phyloP scores from a whole-genome alignment of 2,329 filamentous ascomycete species.

The Endoconidiophora polonica region DNA sequence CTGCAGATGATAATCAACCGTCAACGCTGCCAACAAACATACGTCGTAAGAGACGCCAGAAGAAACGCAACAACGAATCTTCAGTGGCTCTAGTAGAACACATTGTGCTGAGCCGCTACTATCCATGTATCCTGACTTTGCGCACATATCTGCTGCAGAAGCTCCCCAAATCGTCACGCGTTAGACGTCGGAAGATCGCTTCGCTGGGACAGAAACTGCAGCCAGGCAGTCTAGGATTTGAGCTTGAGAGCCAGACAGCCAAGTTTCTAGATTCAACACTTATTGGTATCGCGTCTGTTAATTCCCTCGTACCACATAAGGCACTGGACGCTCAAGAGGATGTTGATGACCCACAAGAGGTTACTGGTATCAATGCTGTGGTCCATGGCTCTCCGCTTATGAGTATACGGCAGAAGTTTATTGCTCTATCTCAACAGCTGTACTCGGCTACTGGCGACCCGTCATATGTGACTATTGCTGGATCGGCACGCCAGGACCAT shows the following conservation, averaged over 20 bases:
- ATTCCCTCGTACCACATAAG: too few relatives aligned
- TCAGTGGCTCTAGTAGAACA: not conserved
- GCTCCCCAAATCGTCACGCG: slow-evolving; percentile 49
- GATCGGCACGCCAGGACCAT: slow-evolving; percentile 21
- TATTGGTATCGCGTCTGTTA: slow-evolving; percentile 3
- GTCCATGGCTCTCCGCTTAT: not conserved
- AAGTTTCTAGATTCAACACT: slow-evolving; percentile 13
- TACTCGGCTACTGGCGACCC: slow-evolving; percentile 25
- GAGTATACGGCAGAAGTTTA: not conserved
- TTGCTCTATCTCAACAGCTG: not conserved
- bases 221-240: slow-evolving; percentile 9
- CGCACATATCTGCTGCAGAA: slow-evolving; percentile 52
- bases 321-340: too few relatives aligned
- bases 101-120: slow-evolving; percentile 29
- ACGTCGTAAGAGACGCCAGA: not conserved
- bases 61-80: not conserved
- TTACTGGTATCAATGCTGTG: too few relatives aligned
- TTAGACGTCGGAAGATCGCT: slow-evolving; percentile 40
- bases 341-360: too few relatives aligned
- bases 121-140: slow-evolving; percentile 46
- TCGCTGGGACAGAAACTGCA: slow-evolving; percentile 27
- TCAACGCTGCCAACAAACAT: too few relatives aligned
- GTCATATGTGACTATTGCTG: slow-evolving; percentile 36
- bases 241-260: slow-evolving; percentile 10
- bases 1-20: too few relatives aligned